Evolutionary conservation across 352 stramenopile genomes (phyloP), one percentile per base, ranked within the genome.

Genomic region (Globisporangium carolinianum): DNA sequence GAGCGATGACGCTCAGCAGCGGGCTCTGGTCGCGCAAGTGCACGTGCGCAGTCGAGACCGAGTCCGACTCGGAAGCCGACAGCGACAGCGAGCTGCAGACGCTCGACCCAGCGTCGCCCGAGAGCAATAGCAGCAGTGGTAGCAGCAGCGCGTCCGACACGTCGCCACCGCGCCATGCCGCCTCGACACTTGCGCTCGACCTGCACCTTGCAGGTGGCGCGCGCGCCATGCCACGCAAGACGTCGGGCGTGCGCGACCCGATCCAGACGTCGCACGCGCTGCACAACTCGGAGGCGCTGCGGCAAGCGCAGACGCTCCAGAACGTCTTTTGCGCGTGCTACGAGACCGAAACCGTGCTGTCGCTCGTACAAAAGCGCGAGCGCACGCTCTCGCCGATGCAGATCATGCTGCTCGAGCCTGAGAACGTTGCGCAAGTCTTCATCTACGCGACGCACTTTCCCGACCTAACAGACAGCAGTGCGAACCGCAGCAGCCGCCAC

Each of bases 281-380:
- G 36, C 82, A 91, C 65, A 87, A 89, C 55, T 83, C 73, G 2
- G 79, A 89, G 59, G 76, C 72, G 32, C 53, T 91, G 48, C 71
- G 79, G n/a, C 74, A 83, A 37, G 72, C 82, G 18, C 61, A 74
- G 39, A 57, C 72, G 8, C 71, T 91, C 5, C 70, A 79, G 55
- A 91, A 89, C 55, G 72, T 91, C 24, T 91, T 91, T 57, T 91
- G 82, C 58, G 72, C 72, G 10, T 89, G 77, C 60, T 91, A 91
- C 62, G 79, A 89, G 48, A 67, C 76, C 9, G 79, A 89, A 38
- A 91, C 76, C 1, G 77, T 91, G 55, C 60, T 89, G 4, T 55
- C 67, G 9, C 76, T 78, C 2, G 66, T 91, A 38, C 79, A 87
- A 55, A 71, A 77, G 5, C 69, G 76, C 60, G 79, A 91, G 47